Percentiles rank a stretch among this genome's conserved stretches.
These are phyloP conservation scores for Paramecium sexaurelia DNA, from an alignment of 73 alveolate species.

Conservation along the genomic window DNA sequence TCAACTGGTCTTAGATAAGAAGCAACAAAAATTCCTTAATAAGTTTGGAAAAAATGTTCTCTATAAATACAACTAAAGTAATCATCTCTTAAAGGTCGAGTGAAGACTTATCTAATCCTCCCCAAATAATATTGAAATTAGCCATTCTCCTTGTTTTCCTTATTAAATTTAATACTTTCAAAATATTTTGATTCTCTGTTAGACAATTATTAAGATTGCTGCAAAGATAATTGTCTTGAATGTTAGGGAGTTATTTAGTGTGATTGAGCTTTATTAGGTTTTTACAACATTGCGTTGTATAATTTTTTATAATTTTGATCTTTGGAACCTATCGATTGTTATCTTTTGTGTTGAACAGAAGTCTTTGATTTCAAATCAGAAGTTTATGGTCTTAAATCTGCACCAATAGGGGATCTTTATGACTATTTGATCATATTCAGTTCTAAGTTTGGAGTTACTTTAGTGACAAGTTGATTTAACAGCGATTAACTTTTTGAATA, in stretches of 20 bases:
- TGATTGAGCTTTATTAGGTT: slow-evolving; percentile 39
- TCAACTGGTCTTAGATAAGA: slow-evolving; percentile 26
- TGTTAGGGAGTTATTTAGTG: slow-evolving; percentile 23
- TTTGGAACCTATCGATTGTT: slow-evolving; percentile 50
- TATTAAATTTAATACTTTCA: slow-evolving; percentile 29
- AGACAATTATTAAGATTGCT: not conserved
- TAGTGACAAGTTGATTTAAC: slow-evolving; percentile 32
- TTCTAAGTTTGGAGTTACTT: slow-evolving; percentile 45
- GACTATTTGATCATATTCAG: slow-evolving; percentile 15
- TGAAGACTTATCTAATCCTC: not conserved
- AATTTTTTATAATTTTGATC: slow-evolving; percentile 21
- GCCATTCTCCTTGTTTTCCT: not conserved
- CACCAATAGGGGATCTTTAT: not conserved
- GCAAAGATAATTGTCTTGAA: not conserved
- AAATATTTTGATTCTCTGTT: slow-evolving; percentile 19
- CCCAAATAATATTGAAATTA: slow-evolving; percentile 41
- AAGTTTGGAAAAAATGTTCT: slow-evolving; percentile 49
- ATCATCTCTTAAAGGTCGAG: slow-evolving; percentile 44
- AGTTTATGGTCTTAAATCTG: slow-evolving; percentile 23
- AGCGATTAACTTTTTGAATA: slow-evolving; percentile 12
- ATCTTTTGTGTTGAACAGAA: slow-evolving; percentile 18
- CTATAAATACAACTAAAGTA: slow-evolving; percentile 26
- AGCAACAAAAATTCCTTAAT: slow-evolving; percentile 56
- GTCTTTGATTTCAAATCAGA: not conserved
- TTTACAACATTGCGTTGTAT: not conserved